A percentile compares a stretch with the other conserved stretches of the same genome.
Conservation (phyloP, 495 filamentous ascomycete species). For the Penicillium canescens region DNA sequence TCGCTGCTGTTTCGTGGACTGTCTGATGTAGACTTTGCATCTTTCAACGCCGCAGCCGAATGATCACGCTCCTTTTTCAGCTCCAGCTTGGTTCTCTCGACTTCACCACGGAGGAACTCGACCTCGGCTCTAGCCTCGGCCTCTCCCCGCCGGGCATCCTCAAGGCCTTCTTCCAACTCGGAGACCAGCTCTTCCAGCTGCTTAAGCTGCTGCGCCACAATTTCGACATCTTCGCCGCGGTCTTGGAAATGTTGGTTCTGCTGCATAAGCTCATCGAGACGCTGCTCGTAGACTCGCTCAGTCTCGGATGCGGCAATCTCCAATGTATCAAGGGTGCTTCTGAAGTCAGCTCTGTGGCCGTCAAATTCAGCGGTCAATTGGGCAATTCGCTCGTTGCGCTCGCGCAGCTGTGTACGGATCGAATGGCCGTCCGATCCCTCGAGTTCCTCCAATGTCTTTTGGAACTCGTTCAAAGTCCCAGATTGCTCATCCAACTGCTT, state of each 20-base stretch:
- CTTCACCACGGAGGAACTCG: slow-evolving; percentile 93
- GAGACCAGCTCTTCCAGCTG: slow-evolving; percentile 94
- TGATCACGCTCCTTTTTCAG: slow-evolving; percentile 88
- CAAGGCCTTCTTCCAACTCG: slow-evolving; percentile 93
- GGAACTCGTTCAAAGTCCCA: slow-evolving; percentile 66
- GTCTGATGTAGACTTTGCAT: slow-evolving; percentile 50
- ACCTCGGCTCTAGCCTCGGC: slow-evolving; percentile 95
- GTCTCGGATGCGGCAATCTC: slow-evolving; percentile 97
- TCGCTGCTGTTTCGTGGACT: slow-evolving; percentile 61
- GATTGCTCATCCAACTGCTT: slow-evolving; percentile 85
- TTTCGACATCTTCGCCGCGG: slow-evolving; percentile 83
- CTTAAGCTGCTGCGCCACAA: slow-evolving; percentile 86
- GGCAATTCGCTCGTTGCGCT: slow-evolving; percentile 95
- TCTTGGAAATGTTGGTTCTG: slow-evolving; percentile 82
- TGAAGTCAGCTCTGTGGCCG: slow-evolving; percentile 90
- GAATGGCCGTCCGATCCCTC: slow-evolving; percentile 78
- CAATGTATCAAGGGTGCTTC: slow-evolving; percentile 93
- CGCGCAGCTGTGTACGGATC: slow-evolving; percentile 77
- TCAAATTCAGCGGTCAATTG: slow-evolving; percentile 95
- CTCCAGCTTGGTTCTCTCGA: slow-evolving; percentile 90
- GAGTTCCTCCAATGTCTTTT: slow-evolving; percentile 52
- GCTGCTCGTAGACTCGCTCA: slow-evolving; percentile 94
- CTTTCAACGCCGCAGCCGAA: slow-evolving; percentile 63
- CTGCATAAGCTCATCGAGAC: slow-evolving; percentile 83
- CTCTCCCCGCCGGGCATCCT: slow-evolving; percentile 94